Evolutionary conservation across 73 alveolate species (phyloP).

Genomic region (Symbiodinium natans): DNA sequence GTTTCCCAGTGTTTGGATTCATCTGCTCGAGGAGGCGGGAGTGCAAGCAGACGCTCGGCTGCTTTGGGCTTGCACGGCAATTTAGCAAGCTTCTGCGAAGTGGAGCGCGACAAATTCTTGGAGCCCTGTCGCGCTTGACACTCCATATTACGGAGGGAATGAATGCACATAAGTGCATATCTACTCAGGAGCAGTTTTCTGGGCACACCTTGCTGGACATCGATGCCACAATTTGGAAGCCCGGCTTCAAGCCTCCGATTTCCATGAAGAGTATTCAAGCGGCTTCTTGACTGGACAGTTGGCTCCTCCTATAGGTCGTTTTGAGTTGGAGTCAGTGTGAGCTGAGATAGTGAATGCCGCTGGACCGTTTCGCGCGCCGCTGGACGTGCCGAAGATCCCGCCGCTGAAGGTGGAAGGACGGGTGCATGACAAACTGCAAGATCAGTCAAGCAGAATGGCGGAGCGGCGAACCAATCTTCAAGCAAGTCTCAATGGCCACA

Average conservation of each 20-base stretch:
- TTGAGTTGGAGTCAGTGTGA: too few relatives aligned
- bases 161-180: too few relatives aligned
- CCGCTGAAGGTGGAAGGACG: conserved; percentile 59
- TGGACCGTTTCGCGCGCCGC: conserved; percentile 40
- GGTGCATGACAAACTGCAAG: too few relatives aligned
- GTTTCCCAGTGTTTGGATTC: too few relatives aligned
- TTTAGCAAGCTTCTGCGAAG: too few relatives aligned
- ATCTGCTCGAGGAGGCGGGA: neutral
- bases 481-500: too few relatives aligned
- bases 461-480: too few relatives aligned
- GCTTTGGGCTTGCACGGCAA: neutral
- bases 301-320: too few relatives aligned
- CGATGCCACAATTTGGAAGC: conserved; percentile 27
- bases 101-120: neutral
- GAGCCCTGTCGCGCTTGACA: neutral
- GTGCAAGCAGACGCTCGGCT: neutral
- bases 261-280: conserved; percentile 77
- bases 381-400: conserved; percentile 70
- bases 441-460: too few relatives aligned
- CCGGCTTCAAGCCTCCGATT: conserved; percentile 68
- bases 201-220: conserved; percentile 93
- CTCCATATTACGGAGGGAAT: too few relatives aligned
- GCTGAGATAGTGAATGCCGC: conserved; percentile 40
- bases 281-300: neutral
- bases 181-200: conserved; percentile 13